phyloP scores from a whole-genome alignment of 306 rosid species.

The Cucumis cinereus region DNA sequence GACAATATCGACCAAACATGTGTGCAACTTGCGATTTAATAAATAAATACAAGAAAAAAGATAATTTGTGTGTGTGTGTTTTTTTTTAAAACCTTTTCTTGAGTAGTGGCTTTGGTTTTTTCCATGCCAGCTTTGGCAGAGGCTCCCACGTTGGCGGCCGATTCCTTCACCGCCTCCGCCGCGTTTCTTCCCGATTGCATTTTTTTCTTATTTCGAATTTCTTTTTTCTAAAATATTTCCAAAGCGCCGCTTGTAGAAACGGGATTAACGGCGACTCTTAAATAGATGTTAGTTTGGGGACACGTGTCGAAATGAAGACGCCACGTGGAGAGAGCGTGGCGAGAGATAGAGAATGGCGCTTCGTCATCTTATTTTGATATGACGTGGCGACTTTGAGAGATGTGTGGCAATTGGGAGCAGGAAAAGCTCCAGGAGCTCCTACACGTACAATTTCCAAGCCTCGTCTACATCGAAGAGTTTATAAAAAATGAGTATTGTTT shows the following conservation, averaged over 20 bases:
- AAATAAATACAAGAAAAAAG: too few relatives aligned
- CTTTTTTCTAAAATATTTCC: not conserved
- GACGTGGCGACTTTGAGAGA: not conserved
- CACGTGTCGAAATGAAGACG: not conserved
- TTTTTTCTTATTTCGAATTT: not conserved
- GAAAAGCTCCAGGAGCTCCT: not conserved
- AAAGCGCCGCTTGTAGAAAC: not conserved
- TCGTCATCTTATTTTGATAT: not conserved
- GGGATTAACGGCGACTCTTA: not conserved
- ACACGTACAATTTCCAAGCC: not conserved
- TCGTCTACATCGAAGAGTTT: too few relatives aligned
- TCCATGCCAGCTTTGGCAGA: slow-evolving; percentile 55
- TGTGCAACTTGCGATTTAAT: too few relatives aligned
- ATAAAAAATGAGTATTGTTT: too few relatives aligned
- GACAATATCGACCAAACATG: too few relatives aligned
- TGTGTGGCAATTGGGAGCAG: not conserved
- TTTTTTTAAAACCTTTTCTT: slow-evolving; percentile 46
- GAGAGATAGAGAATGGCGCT: not conserved
- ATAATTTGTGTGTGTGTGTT: too few relatives aligned
- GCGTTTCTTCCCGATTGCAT: slow-evolving; percentile 48
- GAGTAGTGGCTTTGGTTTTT: slow-evolving; percentile 37
- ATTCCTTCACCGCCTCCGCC: slow-evolving; percentile 30
- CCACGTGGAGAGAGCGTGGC: not conserved
- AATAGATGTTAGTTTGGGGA: not conserved
- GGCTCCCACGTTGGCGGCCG: slow-evolving; percentile 48